Evolutionary conservation across 1,139 yeast species (phyloP), one percentile per base, ranked within the genome.

Genomic region (Scheffersomyces quercinus): DNA sequence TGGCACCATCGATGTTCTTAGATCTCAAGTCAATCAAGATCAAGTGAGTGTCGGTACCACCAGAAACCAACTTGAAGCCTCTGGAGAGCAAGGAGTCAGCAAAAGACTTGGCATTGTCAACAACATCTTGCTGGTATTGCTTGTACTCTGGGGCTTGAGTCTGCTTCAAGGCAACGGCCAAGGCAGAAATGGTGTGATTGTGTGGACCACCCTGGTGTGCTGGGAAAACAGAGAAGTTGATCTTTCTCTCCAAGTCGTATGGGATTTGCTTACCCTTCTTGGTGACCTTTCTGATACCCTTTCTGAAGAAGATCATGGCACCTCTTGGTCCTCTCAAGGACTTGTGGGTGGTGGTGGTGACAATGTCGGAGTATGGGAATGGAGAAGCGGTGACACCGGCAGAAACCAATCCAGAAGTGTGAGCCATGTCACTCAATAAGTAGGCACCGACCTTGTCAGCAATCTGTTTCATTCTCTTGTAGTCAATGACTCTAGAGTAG

Each of bases 151-250:
- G 95, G 39, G 87, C 73, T 49, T 79, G 72, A 44, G 96, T 90
- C 75, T 91, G 97, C 66, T 89, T 89, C 64, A 91, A 81, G 20
- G 97, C 97, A 47, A 88, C 96, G 6, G 97, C 95, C 57, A 91
- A 74, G 10, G 97, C 98, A 53, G 97, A 86, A 62, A 91, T 91
- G 56, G 97, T 91, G 71, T 91, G 97, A 77, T 91, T 91, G 70
- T 91, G 97, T 56, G 98, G 98, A 61, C 98, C 98, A 75, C 98
- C 98, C 77, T 91, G 98, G 70, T 91, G 97, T 47, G 96, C 98
- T 56, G 98, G 98, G 88, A 91, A 91, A 36, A 91, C 97, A 20
- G 96, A 88, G 65, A 91, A 91, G 77, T 91, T 91, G 69, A 91
- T 89, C 62, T 85, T 88, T 67, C 81, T 82, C 64, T 91, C 97